Evolutionary conservation across 139 green algal species (phyloP).

Genomic region (Medakamo hakoo): DNA sequence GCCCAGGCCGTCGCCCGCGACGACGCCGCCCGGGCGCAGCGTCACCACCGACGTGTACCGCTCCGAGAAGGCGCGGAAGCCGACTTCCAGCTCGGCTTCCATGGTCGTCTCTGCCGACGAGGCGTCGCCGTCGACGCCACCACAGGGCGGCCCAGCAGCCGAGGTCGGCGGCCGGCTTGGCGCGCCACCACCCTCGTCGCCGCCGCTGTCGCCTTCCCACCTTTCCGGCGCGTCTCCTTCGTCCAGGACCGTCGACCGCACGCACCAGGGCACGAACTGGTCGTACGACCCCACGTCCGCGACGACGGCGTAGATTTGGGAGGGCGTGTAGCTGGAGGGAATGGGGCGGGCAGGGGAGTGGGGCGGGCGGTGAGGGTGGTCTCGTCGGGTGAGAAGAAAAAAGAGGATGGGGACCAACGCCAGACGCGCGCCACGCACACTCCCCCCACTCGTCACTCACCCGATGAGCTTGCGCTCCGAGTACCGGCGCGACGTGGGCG

Average conservation of each 20-base stretch:
- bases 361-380: background rate
- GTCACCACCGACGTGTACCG: conserved; percentile 58
- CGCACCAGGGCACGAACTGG: conserved; percentile 84
- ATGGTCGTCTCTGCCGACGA: conserved; percentile 27
- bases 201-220: too few species aligned
- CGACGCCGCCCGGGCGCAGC: too few species aligned
- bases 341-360: background rate
- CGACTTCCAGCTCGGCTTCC: conserved; percentile 84
- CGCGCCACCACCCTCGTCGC: too few species aligned
- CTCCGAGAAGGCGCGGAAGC: conserved; percentile 72
- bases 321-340: conserved; percentile 43
- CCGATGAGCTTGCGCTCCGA: conserved; percentile 21
- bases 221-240: too few species aligned
- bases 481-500: too few species aligned
- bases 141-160: too few species aligned
- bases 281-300: conserved; percentile 63
- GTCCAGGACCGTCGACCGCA: conserved; percentile 34
- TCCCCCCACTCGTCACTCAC: background rate
- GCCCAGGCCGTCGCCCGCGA: too few species aligned
- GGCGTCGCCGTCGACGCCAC: too few species aligned
- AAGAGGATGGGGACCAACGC: background rate
- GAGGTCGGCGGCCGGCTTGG: background rate
- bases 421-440: background rate
- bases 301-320: conserved; percentile 73
- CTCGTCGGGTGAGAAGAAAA: background rate